These are phyloP conservation scores for Lactifluus volemus DNA, from an alignment of 768 basidiomycete genomes.

Conservation along the genomic window DNA sequence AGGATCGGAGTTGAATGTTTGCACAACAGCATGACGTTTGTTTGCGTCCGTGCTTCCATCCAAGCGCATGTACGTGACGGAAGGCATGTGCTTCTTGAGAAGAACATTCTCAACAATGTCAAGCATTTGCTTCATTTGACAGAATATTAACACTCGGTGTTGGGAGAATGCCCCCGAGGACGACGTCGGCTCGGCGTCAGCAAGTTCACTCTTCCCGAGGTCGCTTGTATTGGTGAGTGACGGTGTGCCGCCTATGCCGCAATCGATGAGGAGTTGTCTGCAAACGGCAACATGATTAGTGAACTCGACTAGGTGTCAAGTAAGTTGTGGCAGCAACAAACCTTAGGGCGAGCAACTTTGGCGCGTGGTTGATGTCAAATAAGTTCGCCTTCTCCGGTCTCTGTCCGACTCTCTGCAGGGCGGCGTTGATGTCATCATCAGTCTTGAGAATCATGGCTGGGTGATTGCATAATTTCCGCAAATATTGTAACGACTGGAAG, in stretches of 20 bases:
- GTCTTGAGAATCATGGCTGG: conserved; percentile 84
- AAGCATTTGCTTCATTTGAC: conserved; percentile 99
- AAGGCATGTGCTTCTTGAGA: conserved; percentile 88
- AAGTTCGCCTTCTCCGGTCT: conserved; percentile 37
- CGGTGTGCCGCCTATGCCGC: conserved; percentile 68
- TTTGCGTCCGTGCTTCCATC: conserved; percentile 88
- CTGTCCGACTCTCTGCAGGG: conserved; percentile 47
- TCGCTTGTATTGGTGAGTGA: conserved; percentile 37
- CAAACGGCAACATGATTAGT: conserved; percentile 4
- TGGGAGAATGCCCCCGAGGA: conserved; percentile 62
- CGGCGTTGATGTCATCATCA: conserved; percentile 45
- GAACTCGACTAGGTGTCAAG: neutral
- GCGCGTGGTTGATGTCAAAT: conserved; percentile 83
- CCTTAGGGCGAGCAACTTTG: conserved; percentile 88
- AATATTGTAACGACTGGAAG: conserved; percentile 94
- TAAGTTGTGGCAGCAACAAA: conserved; percentile 30
- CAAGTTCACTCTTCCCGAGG: conserved; percentile 55
- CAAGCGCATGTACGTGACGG: conserved; percentile 96
- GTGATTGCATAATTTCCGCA: conserved; percentile 97
- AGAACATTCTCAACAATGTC: conserved; percentile 93
- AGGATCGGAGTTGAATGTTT: conserved; percentile 96
- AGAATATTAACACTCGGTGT: conserved; percentile 98
- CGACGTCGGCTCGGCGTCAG: conserved; percentile 44
- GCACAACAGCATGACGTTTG: conserved; percentile 94
- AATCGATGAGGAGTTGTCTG: conserved; percentile 90